Conservation (phyloP, 2,329 filamentous ascomycete genomes). For the Claviceps digitariae region DNA sequence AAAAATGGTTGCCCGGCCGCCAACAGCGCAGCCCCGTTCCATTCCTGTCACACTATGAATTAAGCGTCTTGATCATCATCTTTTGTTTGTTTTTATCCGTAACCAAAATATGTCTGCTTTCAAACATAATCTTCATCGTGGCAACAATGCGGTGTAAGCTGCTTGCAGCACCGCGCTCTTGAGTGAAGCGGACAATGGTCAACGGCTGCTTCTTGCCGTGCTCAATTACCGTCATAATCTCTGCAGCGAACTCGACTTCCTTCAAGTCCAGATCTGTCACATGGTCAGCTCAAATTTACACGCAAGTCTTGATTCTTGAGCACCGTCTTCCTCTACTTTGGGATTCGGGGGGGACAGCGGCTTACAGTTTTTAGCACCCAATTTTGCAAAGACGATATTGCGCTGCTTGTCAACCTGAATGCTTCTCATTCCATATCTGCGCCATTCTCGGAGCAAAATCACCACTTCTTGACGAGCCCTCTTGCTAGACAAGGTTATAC, state of each 20-base stretch:
- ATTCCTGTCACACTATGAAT: slow-evolving; percentile 25
- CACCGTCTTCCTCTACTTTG: not conserved
- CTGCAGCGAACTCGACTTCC: slow-evolving; percentile 74
- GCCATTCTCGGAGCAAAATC: slow-evolving; percentile 65
- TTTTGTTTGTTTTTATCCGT: slow-evolving; percentile 51
- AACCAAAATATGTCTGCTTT: slow-evolving; percentile 52
- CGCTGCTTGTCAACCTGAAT: slow-evolving; percentile 66
- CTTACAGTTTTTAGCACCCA: slow-evolving; percentile 69
- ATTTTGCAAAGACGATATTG: slow-evolving; percentile 66
- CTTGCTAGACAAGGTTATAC: slow-evolving; percentile 55
- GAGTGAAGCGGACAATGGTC: slow-evolving; percentile 72
- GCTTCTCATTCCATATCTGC: slow-evolving; percentile 65
- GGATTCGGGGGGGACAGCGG: not conserved
- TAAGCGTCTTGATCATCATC: slow-evolving; percentile 60
- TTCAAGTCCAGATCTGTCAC: slow-evolving; percentile 63
- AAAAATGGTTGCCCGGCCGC: not conserved
- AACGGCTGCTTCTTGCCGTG: slow-evolving; percentile 65
- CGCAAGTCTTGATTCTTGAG: not conserved
- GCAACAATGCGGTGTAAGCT: slow-evolving; percentile 77
- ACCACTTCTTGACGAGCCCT: slow-evolving; percentile 65
- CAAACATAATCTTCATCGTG: slow-evolving; percentile 57
- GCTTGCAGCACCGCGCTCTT: slow-evolving; percentile 81
- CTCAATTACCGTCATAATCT: slow-evolving; percentile 82
- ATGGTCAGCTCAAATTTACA: slow-evolving; percentile 9
- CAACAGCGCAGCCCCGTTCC: slow-evolving; percentile 2